Evolutionary conservation across 139 green algal genomes (phyloP).

Genomic region (Volvox reticuliferus): DNA sequence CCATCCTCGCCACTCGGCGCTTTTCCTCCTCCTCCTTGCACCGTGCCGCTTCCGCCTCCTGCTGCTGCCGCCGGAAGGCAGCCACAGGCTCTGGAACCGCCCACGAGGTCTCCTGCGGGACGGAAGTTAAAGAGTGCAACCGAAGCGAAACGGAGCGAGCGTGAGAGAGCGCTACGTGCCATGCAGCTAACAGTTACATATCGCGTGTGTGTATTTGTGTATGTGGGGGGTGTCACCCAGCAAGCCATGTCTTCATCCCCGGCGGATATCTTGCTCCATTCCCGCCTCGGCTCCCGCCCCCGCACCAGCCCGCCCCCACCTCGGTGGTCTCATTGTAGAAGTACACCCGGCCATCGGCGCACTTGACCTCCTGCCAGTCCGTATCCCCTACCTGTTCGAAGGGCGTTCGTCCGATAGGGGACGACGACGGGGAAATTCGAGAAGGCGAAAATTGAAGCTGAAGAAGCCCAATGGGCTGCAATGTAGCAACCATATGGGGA

Average conservation of each 20-base stretch:
- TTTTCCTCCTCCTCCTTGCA: slow-evolving; percentile 17
- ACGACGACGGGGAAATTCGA: no score
- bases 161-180: neutral
- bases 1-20: neutral
- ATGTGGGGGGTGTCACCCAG: no score
- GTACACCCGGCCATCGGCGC: slow-evolving; percentile 81
- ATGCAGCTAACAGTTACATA: neutral
- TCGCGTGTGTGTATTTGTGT: neutral
- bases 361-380: slow-evolving; percentile 87
- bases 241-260: no score
- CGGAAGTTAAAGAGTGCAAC: neutral
- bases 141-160: neutral
- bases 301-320: neutral
- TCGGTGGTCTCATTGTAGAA: slow-evolving; percentile 74
- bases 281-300: neutral
- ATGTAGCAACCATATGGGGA: no score
- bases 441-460: no score
- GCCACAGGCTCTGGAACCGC: slow-evolving; percentile 15
- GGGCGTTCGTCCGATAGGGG: no score
- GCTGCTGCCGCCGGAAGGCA: neutral
- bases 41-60: slow-evolving; percentile 26
- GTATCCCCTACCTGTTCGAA: slow-evolving; percentile 68
- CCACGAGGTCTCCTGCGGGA: slow-evolving; percentile 16
- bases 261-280: neutral
- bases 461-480: no score